These are phyloP conservation scores for Lipomyces starkeyi DNA, from an alignment of 805 yeast species.

Conservation along the genomic window DNA sequence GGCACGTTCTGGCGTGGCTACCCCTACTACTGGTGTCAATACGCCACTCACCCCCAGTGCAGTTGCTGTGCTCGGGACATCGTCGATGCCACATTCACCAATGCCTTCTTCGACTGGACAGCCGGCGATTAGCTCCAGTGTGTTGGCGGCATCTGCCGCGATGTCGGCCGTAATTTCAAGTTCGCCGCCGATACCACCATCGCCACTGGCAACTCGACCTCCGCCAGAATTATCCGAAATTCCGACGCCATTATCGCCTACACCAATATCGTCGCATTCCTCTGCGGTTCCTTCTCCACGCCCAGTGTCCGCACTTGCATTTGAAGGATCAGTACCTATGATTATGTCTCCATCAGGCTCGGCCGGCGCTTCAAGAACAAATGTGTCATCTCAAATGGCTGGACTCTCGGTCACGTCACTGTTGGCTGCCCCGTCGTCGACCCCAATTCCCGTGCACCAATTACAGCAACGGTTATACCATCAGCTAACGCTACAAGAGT, in stretches of 20 bases:
- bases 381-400: not conserved
- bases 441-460: conserved; percentile 13
- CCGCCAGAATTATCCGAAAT: conserved; percentile 31
- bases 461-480: conserved; percentile 19
- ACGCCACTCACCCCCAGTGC: not conserved
- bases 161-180: conserved; percentile 23
- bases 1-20: not conserved
- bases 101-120: not conserved
- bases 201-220: conserved; percentile 18
- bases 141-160: conserved; percentile 29
- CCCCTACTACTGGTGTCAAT: not conserved
- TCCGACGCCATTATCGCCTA: conserved; percentile 31
- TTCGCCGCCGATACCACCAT: conserved; percentile 31
- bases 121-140: conserved; percentile 16
- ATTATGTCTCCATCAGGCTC: not conserved
- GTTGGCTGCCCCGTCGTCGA: not conserved
- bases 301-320: not conserved
- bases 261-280: conserved; percentile 17
- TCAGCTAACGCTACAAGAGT: conserved; percentile 26
- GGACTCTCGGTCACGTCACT: conserved; percentile 1
- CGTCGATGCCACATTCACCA: conserved; percentile 11
- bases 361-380: not conserved
- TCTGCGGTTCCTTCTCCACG: conserved; percentile 1
- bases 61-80: not conserved
- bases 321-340: not conserved